Base-by-base conservation (phyloP, 1,284 basidiomycete genomes). In the Puccinia novopanici region DNA sequence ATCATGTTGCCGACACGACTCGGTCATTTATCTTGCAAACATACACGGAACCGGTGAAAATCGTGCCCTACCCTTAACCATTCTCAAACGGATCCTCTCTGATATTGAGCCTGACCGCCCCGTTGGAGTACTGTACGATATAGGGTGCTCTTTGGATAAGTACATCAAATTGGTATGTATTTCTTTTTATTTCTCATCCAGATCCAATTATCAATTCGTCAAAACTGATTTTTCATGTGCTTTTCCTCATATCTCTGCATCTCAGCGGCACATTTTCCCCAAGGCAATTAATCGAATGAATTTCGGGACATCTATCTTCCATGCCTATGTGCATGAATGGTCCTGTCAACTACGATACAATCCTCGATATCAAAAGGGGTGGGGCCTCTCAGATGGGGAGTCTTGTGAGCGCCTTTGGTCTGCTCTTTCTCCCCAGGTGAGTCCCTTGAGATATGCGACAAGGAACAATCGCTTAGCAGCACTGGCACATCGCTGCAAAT, bases 341-440 rank as follows among this genome's bases (percentile, higher is more conserved):
- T n/a, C 72, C 0, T 74, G 72, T 27, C 72, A 74, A 27, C 3
- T 74, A 0, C 42, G 45, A 30, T 74, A 74, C 40, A 40, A 74
- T n/a, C 72, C 72, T 2, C 15, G 37, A 8, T 55, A 55, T 40
- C 50, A 74, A 10, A 57, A 42, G 22, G 52, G 57, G 1, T 74
- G 72, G 72, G 72, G 72, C 19, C 45, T 74, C 8, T 74, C 72
- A 48, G 72, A 74, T 48, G 55, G 72, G 6, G 72, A 74, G 54
- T 52, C 50, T 2, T 15, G 34, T 1, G 72, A 74, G 22, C 27
- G 72, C 3, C 50, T 74, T 0, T 77, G 75, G 75, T 75, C 80
- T 3, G 10, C 30, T 30, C 30, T 70, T 6, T 50, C 42, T 24
- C 24, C 55, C 1, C 22, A 55, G 37, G 55, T 74, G 6, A 42